phyloP scores from a whole-genome alignment of 257 asterid genomes.

The Ocimum tenuiflorum region DNA sequence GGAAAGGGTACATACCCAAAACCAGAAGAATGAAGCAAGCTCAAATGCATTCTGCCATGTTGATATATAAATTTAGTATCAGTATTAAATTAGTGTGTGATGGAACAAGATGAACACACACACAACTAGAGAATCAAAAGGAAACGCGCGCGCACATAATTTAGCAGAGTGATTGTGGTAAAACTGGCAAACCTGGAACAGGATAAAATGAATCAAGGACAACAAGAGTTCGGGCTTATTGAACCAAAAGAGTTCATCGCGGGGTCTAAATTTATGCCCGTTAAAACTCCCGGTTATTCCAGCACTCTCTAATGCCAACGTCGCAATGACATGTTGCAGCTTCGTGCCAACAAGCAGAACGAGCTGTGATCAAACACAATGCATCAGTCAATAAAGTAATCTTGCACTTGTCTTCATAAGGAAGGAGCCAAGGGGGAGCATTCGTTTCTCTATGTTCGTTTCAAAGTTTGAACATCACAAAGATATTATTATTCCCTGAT shows the following conservation, averaged over 20 bases:
- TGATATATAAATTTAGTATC: not conserved
- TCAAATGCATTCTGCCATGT: slow-evolving; percentile 48
- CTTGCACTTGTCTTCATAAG: not conserved
- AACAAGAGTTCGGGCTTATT: slow-evolving; percentile 74
- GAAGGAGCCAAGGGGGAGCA: too few species aligned
- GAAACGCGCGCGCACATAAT: not conserved
- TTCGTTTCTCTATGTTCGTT: too few species aligned
- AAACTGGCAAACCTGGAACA: slow-evolving; percentile 70
- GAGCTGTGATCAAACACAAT: slow-evolving; percentile 45
- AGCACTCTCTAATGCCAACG: slow-evolving; percentile 93
- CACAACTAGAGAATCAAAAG: not conserved
- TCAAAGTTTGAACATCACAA: too few species aligned
- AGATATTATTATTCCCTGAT: too few species aligned
- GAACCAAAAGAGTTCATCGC: slow-evolving; percentile 97
- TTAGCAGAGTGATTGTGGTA: not conserved
- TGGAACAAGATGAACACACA: too few species aligned
- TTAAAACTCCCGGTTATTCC: slow-evolving; percentile 50
- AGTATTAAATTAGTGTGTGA: slow-evolving; percentile 17
- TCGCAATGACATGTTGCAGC: slow-evolving; percentile 89
- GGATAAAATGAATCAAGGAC: slow-evolving; percentile 79
- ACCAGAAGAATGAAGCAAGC: slow-evolving; percentile 98
- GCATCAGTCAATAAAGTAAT: not conserved
- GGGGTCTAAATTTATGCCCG: slow-evolving; percentile 58
- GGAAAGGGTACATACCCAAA: slow-evolving; percentile 66
- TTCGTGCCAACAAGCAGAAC: slow-evolving; percentile 88